Conservation (phyloP, 495 filamentous ascomycete genomes). For the Xylaria palmicola region DNA sequence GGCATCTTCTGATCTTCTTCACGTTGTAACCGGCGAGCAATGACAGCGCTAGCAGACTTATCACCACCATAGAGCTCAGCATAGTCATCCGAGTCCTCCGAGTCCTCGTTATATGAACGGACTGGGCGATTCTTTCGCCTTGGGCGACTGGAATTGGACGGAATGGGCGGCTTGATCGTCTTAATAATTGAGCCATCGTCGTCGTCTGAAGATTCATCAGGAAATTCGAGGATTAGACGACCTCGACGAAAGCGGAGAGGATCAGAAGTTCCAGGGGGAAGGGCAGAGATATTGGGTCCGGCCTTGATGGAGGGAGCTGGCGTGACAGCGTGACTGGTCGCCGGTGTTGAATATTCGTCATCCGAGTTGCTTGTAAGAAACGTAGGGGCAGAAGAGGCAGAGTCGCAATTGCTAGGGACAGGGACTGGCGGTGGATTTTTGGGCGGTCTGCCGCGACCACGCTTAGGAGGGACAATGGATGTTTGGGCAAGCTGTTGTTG, state of each 20-base stretch:
- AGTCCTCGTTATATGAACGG: not conserved
- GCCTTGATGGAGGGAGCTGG: constrained; percentile 38
- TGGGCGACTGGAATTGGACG: constrained; percentile 4
- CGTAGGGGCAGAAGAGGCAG: constrained; percentile 40
- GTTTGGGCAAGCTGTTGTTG: not conserved
- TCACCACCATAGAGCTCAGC: constrained; percentile 32
- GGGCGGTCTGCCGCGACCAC: constrained; percentile 10
- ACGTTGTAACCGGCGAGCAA: constrained; percentile 38
- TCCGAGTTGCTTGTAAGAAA: constrained; percentile 45
- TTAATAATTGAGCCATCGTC: too few species aligned
- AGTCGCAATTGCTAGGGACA: constrained; percentile 5
- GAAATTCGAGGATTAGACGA: constrained; percentile 18
- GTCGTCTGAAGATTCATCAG: not conserved
- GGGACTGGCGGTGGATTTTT: not conserved
- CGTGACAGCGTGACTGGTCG: constrained; percentile 68
- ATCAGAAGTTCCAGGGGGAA: not conserved
- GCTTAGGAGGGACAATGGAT: not conserved
- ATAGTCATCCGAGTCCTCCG: constrained; percentile 34
- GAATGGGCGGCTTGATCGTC: constrained; percentile 12
- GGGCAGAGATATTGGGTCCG: not conserved
- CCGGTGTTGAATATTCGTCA: constrained; percentile 70
- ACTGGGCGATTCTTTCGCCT: constrained; percentile 11
- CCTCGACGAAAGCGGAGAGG: constrained; percentile 9
- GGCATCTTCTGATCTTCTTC: constrained; percentile 30
- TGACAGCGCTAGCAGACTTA: constrained; percentile 29